phyloP scores from a whole-genome alignment of 192 early-diverging fungal species.

The Chytriomyces confervae region DNA sequence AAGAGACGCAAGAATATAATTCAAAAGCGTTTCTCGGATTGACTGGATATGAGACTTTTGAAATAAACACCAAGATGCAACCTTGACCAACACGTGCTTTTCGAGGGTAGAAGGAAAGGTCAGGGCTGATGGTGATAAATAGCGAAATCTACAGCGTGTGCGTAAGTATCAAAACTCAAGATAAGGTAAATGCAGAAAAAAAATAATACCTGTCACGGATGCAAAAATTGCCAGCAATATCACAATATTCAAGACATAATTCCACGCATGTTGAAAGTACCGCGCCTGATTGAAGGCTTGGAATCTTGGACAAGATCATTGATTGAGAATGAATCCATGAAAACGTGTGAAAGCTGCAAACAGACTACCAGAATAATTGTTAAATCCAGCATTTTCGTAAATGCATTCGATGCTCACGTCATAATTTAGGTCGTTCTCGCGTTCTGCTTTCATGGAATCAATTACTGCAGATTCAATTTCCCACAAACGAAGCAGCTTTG shows the following conservation, averaged over 20 bases:
- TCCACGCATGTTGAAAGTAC: not conserved
- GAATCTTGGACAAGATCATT: not conserved
- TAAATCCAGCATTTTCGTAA: not conserved
- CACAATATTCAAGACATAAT: slow-evolving; percentile 18
- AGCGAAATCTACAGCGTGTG: not conserved
- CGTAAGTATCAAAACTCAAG: not conserved
- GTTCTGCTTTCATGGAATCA: slow-evolving; percentile 19
- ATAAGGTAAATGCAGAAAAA: not conserved
- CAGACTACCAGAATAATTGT: not conserved
- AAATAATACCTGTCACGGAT: not conserved
- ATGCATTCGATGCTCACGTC: slow-evolving; percentile 8
- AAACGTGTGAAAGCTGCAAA: slow-evolving; percentile 11
- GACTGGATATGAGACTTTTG: slow-evolving; percentile 11
- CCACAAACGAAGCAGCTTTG: slow-evolving; percentile 26
- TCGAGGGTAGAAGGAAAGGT: not conserved
- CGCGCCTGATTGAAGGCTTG: not conserved
- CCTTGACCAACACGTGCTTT: not conserved
- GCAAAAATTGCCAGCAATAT: not conserved
- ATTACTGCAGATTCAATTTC: slow-evolving; percentile 14
- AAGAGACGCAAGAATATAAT: slow-evolving; percentile 67
- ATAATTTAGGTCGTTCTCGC: slow-evolving; percentile 9
- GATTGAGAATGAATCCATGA: slow-evolving; percentile 15
- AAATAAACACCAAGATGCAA: slow-evolving; percentile 14
- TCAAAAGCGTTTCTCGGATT: slow-evolving; percentile 50
- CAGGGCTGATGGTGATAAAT: not conserved